A percentile compares a stretch with the other conserved stretches of the same genome.
These are phyloP conservation scores for Ceratocystis alfenasii DNA, from an alignment of 2,329 filamentous ascomycete genomes.

Conservation along the genomic window DNA sequence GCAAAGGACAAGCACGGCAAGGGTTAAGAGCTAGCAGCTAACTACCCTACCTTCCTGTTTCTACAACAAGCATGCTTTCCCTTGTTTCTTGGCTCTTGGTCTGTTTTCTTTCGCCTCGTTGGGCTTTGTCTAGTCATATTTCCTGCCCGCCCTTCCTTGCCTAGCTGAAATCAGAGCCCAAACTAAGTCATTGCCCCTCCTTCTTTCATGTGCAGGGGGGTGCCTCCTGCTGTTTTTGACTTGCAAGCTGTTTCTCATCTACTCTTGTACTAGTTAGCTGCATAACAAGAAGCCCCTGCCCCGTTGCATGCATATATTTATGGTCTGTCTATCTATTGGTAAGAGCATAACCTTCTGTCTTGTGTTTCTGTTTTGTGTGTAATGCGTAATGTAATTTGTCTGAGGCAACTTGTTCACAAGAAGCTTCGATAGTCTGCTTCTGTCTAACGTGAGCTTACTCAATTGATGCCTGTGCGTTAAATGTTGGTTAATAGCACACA, in stretches of 20 bases:
- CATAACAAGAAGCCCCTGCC: not conserved
- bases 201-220: not conserved
- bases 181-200: not conserved
- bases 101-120: not conserved
- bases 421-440: not conserved
- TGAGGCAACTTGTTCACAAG: not conserved
- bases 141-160: not conserved
- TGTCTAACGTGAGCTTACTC: conserved; percentile 6
- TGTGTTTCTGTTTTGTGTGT: not conserved
- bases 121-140: not conserved
- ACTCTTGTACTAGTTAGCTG: not conserved
- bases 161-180: conserved; percentile 4
- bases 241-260: not conserved
- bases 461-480: not conserved
- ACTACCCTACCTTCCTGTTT: not conserved
- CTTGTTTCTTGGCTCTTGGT: not conserved
- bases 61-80: not conserved
- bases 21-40: not conserved
- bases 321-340: not conserved
- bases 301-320: conserved; percentile 1
- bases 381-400: not conserved
- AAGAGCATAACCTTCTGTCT: no score
- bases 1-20: not conserved
- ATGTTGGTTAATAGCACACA: not conserved
- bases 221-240: not conserved